Percentiles rank a stretch among this genome's conserved stretches.
Evolutionary conservation across 768 basidiomycete genomes (phyloP).

Genomic region (Gymnopilus dilepis): DNA sequence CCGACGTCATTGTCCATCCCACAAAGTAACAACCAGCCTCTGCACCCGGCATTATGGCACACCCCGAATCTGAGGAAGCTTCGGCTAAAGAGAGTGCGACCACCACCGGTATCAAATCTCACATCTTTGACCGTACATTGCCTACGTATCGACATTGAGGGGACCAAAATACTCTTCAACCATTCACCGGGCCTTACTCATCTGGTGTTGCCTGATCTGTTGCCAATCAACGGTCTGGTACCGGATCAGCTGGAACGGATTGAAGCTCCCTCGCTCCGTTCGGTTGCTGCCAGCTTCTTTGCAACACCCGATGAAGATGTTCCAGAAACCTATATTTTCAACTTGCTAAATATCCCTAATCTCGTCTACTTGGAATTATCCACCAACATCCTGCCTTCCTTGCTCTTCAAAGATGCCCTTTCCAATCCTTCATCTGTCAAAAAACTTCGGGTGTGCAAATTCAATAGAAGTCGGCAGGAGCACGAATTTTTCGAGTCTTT

Average conservation of each 20-base stretch:
- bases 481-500: conserved; percentile 14
- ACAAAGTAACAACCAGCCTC: background rate
- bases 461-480: background rate
- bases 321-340: conserved; percentile 9
- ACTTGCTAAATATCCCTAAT: conserved; percentile 18
- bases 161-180: conserved; percentile 18
- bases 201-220: conserved; percentile 18
- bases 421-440: conserved; percentile 13
- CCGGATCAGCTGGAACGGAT: conserved; percentile 3
- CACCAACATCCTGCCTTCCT: conserved; percentile 4
- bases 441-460: conserved; percentile 15
- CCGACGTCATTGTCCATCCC: background rate
- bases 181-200: conserved; percentile 17
- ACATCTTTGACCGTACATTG: conserved; percentile 15
- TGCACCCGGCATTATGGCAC: conserved; percentile 2
- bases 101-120: conserved; percentile 18
- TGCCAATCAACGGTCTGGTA: conserved; percentile 9
- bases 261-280: conserved; percentile 15
- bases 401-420: conserved; percentile 11
- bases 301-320: background rate
- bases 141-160: conserved; percentile 17
- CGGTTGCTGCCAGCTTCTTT: conserved; percentile 19
- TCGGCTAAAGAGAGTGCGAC: conserved; percentile 9
- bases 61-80: conserved; percentile 20
- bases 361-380: conserved; percentile 20